A percentile compares a stretch with the other conserved stretches of the same genome.
Evolutionary conservation across 495 filamentous ascomycete genomes (phyloP).

Genomic region (Aspergillus sclerotioniger): DNA sequence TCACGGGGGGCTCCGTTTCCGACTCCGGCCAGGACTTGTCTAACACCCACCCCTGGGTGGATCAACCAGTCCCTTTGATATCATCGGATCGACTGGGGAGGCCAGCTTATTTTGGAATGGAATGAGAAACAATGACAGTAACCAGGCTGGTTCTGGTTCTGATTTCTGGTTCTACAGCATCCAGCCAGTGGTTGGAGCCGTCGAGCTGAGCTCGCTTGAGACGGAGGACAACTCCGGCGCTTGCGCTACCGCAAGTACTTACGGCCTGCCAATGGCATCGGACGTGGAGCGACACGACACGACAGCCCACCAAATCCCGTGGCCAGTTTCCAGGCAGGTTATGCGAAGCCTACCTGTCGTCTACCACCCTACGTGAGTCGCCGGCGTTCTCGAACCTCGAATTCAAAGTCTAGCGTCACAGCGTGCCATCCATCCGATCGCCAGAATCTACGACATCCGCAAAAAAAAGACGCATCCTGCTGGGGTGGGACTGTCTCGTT

Average conservation of each 20-base stretch:
- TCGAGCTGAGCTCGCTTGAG: not conserved
- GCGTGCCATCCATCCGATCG: not conserved
- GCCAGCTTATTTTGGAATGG: too few species aligned
- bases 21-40: slow-evolving; percentile 17
- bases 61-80: slow-evolving; percentile 25
- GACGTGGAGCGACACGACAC: not conserved
- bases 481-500: not conserved
- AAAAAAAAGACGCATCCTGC: not conserved
- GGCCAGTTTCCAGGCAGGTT: not conserved
- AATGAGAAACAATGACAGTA: not conserved
- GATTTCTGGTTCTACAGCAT: not conserved
- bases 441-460: not conserved
- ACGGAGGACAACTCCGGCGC: not conserved
- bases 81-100: slow-evolving; percentile 10
- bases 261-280: not conserved
- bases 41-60: slow-evolving; percentile 33
- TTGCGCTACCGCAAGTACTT: not conserved
- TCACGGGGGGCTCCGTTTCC: slow-evolving; percentile 22
- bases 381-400: not conserved
- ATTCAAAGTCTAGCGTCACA: not conserved
- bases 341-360: not conserved
- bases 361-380: not conserved
- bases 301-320: too few species aligned
- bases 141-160: too few species aligned
- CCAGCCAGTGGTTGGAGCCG: not conserved